These are phyloP conservation scores for Cymbidium sinense DNA, from an alignment of 106 monocot genomes.

Conservation along the genomic window DNA sequence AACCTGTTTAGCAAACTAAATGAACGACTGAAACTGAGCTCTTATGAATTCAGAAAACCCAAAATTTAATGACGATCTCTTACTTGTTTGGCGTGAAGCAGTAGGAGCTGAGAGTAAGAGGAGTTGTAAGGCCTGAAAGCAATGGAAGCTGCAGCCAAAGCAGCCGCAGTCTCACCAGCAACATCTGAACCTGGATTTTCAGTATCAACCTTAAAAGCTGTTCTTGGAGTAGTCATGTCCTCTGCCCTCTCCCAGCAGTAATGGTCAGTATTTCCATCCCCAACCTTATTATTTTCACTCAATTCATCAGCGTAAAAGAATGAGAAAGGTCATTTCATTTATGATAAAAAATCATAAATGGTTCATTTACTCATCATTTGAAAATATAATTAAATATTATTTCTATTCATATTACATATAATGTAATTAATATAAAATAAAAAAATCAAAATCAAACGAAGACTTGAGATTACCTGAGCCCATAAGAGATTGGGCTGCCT, in stretches of 20 bases:
- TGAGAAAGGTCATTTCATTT: no score
- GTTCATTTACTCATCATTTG: no score
- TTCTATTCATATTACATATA: no score
- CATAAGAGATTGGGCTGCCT: slow-evolving; percentile 61
- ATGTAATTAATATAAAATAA: no score
- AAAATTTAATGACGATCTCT: not conserved
- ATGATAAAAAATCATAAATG: no score
- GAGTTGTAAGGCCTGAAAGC: slow-evolving; percentile 71
- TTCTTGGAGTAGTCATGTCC: slow-evolving; percentile 78
- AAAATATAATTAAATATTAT: no score
- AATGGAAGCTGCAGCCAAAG: slow-evolving; percentile 79
- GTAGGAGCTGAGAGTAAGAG: slow-evolving; percentile 58
- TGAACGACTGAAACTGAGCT: not conserved
- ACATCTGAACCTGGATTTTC: slow-evolving; percentile 72
- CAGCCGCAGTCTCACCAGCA: slow-evolving; percentile 78
- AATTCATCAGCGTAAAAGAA: no score
- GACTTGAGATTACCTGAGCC: slow-evolving; percentile 44
- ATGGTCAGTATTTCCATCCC: slow-evolving; percentile 80
- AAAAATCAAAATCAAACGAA: not conserved
- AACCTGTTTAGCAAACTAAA: not conserved
- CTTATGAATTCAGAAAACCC: not conserved
- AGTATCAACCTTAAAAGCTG: slow-evolving; percentile 49
- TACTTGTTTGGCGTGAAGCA: slow-evolving; percentile 72
- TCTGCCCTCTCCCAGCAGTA: slow-evolving; percentile 88
- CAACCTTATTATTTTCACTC: slow-evolving; percentile 38